Conservation (phyloP, 257 asterid genomes). For the Jacaranda mimosifolia region DNA sequence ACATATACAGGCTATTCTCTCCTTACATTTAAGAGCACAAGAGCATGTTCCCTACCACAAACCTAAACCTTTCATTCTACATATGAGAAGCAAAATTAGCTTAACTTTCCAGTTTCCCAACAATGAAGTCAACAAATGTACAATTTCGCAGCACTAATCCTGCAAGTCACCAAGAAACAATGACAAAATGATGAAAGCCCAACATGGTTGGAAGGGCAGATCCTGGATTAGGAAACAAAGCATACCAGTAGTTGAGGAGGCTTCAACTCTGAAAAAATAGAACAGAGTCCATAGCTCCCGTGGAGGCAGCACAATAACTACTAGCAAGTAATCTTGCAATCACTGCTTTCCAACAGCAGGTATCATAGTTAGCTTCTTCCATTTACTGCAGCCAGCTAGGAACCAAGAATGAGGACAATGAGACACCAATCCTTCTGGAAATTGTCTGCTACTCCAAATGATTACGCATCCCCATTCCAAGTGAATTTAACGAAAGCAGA, state of each 20-base stretch:
- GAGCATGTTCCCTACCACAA: conserved; percentile 30
- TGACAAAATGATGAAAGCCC: conserved; percentile 21
- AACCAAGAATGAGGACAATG: conserved; percentile 12
- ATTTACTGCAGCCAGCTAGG: conserved; percentile 32
- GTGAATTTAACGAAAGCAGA: background rate
- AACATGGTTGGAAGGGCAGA: conserved; percentile 15
- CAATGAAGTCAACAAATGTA: conserved; percentile 38
- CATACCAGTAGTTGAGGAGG: conserved; percentile 29
- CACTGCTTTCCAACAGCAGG: conserved; percentile 29
- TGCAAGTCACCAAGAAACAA: conserved; percentile 33
- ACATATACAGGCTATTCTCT: conserved; percentile 41
- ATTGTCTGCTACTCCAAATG: conserved; percentile 5
- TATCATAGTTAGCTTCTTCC: conserved; percentile 36
- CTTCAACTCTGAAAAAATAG: conserved; percentile 26
- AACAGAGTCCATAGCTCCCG: conserved; percentile 34
- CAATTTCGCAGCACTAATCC: conserved; percentile 39
- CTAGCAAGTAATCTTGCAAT: conserved; percentile 21
- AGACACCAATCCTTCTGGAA: conserved; percentile 13
- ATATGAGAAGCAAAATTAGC: conserved; percentile 33
- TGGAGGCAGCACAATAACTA: conserved; percentile 36
- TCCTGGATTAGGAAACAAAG: conserved; percentile 25
- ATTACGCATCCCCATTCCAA: conserved; percentile 23
- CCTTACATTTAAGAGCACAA: conserved; percentile 23
- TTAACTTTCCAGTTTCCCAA: conserved; percentile 19
- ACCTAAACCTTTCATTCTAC: conserved; percentile 30